A percentile compares a stretch with the other conserved stretches of the same genome.
Conservation (phyloP, 108 stramenopile genomes). For the Conticribra weissflogii region DNA sequence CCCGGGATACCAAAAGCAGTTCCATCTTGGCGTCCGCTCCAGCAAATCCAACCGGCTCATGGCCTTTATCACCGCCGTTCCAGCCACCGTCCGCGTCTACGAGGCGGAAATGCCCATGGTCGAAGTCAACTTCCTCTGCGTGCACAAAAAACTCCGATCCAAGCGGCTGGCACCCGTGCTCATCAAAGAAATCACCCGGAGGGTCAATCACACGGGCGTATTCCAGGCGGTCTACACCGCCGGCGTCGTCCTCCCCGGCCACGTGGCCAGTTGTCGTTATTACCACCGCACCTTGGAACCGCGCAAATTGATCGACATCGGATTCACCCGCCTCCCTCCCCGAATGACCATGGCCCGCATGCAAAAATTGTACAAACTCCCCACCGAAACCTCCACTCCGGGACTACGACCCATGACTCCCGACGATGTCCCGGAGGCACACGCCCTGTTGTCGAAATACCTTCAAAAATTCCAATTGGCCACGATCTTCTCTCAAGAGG, state of each 20-base stretch:
- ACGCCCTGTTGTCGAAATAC: constrained; percentile 76
- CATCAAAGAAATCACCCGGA: constrained; percentile 98
- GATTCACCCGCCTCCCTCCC: constrained; percentile 84
- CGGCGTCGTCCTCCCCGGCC: constrained; percentile 94
- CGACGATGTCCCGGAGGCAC: constrained; percentile 84
- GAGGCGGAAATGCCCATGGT: constrained; percentile 65
- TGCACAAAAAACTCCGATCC: constrained; percentile 96
- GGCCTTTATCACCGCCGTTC: constrained; percentile 96
- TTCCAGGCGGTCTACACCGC: constrained; percentile 99
- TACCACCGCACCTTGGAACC: constrained; percentile 95
- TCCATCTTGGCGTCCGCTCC: constrained; percentile 92
- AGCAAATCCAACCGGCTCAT: constrained; percentile 82
- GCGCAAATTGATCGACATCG: constrained; percentile 94
- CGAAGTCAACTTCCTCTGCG: constrained; percentile 99
- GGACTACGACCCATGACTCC: constrained; percentile 77
- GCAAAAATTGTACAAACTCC: constrained; percentile 88
- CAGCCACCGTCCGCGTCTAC: constrained; percentile 78
- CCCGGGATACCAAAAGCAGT: constrained; percentile 82
- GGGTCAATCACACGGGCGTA: constrained; percentile 91
- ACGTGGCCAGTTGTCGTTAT: constrained; percentile 92
- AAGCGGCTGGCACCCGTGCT: constrained; percentile 98
- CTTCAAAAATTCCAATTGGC: constrained; percentile 84
- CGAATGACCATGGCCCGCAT: constrained; percentile 97
- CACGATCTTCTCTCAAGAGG: constrained; percentile 84
- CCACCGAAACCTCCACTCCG: constrained; percentile 41